These are phyloP conservation scores for Xylariales sp. DNA, from an alignment of 2,329 filamentous ascomycete species.

Conservation along the genomic window DNA sequence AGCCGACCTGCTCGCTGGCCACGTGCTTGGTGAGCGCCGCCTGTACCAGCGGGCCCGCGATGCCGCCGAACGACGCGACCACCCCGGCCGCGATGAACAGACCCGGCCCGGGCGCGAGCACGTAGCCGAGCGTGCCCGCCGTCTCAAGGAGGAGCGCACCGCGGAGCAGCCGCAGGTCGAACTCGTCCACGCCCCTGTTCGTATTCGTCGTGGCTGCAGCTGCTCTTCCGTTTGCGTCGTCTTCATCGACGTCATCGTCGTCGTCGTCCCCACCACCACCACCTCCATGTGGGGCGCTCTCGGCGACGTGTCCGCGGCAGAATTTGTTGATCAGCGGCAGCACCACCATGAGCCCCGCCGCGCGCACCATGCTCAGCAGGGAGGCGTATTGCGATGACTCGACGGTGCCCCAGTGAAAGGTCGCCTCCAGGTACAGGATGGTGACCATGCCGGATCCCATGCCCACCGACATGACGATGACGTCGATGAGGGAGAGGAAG, in stretches of 20 bases:
- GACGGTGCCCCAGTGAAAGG: slow-evolving; percentile 78
- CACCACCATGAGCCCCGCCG: slow-evolving; percentile 68
- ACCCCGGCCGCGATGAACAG: slow-evolving; percentile 70
- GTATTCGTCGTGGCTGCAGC: slow-evolving; percentile 35
- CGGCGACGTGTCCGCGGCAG: slow-evolving; percentile 56
- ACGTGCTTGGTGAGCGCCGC: slow-evolving; percentile 88
- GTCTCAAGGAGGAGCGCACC: slow-evolving; percentile 72
- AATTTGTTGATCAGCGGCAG: slow-evolving; percentile 75
- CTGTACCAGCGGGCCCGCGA: slow-evolving; percentile 81
- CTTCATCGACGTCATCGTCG: too few species aligned
- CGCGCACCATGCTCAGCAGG: slow-evolving; percentile 70
- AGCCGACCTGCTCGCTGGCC: slow-evolving; percentile 73
- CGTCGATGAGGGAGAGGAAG: slow-evolving; percentile 74
- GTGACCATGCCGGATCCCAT: slow-evolving; percentile 80
- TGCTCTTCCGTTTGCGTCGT: too few species aligned
- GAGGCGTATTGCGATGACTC: slow-evolving; percentile 80
- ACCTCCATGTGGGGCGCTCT: too few species aligned
- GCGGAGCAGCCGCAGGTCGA: slow-evolving; percentile 77
- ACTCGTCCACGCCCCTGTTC: slow-evolving; percentile 66
- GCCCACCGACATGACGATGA: slow-evolving; percentile 73
- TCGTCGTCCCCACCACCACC: too few species aligned
- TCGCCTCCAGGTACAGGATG: slow-evolving; percentile 75
- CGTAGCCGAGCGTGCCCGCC: slow-evolving; percentile 71
- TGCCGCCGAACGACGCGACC: slow-evolving; percentile 72
- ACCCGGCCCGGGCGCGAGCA: slow-evolving; percentile 54